Conservation (phyloP, 2,329 filamentous ascomycete genomes). For the Hypoxylon sp. region DNA sequence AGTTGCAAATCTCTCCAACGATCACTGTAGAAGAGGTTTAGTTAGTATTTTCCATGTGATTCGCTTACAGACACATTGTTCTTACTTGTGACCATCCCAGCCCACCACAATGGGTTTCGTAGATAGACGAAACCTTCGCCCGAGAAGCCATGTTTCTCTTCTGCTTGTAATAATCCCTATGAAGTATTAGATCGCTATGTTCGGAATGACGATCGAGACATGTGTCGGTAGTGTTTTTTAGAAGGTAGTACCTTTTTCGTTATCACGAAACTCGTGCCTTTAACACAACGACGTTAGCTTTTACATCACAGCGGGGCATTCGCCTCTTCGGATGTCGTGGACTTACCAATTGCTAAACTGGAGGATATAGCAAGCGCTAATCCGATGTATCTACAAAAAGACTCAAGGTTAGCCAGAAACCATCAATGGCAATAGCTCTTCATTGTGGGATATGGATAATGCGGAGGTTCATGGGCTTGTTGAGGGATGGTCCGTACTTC, state of each 20-base stretch:
- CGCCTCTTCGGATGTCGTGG: slow-evolving; percentile 1
- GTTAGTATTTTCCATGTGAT: slow-evolving; percentile 23
- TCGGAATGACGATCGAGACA: slow-evolving; percentile 1
- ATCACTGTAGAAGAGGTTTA: slow-evolving; percentile 68
- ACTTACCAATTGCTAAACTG: slow-evolving; percentile 78
- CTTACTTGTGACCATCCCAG: slow-evolving; percentile 87
- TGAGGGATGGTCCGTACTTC: slow-evolving; percentile 50
- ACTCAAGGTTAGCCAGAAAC: slow-evolving; percentile 45
- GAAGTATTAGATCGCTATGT: slow-evolving; percentile 25
- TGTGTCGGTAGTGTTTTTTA: slow-evolving; percentile 10
- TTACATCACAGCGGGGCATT: slow-evolving; percentile 7
- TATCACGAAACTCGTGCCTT: slow-evolving; percentile 96
- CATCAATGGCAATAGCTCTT: slow-evolving; percentile 25
- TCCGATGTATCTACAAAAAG: slow-evolving; percentile 73
- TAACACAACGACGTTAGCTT: slow-evolving; percentile 20
- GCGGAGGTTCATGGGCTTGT: slow-evolving; percentile 11
- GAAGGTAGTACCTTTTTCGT: slow-evolving; percentile 84
- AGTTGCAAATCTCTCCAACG: slow-evolving; percentile 93
- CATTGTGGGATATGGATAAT: neutral
- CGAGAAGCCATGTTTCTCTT: slow-evolving; percentile 92
- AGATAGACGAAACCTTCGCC: slow-evolving; percentile 96
- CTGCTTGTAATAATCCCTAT: slow-evolving; percentile 88
- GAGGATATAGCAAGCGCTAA: slow-evolving; percentile 78
- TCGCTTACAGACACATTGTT: slow-evolving; percentile 21
- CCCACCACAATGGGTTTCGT: slow-evolving; percentile 97